phyloP scores from a whole-genome alignment of 148 eudicot species.

The Oxyria digyna region DNA sequence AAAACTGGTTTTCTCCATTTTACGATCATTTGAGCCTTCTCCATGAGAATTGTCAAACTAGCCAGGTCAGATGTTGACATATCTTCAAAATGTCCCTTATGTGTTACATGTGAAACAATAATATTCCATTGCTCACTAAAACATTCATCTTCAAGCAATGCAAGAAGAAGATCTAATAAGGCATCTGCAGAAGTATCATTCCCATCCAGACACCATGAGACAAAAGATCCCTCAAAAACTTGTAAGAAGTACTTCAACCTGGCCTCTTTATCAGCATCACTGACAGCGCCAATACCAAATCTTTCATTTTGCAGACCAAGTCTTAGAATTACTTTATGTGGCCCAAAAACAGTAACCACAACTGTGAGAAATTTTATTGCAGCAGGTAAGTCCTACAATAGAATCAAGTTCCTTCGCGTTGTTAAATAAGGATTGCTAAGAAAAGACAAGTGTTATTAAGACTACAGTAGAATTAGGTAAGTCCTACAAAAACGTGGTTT shows the following conservation, averaged over 20 bases:
- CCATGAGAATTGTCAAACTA: conserved; percentile 45
- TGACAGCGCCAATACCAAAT: conserved; percentile 14
- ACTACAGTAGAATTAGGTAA: too few relatives aligned
- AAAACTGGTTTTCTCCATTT: conserved; percentile 21
- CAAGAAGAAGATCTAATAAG: conserved; percentile 71
- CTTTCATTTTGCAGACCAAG: conserved; percentile 19
- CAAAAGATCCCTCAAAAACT: conserved; percentile 47
- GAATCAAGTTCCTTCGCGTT: conserved; percentile 6
- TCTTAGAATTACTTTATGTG: conserved; percentile 39
- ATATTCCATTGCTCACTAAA: conserved; percentile 69
- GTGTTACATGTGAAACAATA: conserved; percentile 40
- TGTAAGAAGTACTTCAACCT: conserved; percentile 37
- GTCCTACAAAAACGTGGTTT: neutral
- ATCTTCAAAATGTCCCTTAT: conserved; percentile 13
- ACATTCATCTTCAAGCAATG: conserved; percentile 53
- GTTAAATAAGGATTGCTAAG: conserved; percentile 4
- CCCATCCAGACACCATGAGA: conserved; percentile 65
- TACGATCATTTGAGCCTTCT: conserved; percentile 42
- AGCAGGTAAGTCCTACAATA: conserved; percentile 60
- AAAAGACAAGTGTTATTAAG: neutral
- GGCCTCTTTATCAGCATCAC: conserved; percentile 18
- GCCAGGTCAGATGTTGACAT: conserved; percentile 16
- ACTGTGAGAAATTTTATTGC: conserved; percentile 38
- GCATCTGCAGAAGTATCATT: conserved; percentile 34
- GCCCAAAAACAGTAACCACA: conserved; percentile 58